These are phyloP conservation scores for Rhodotorula graminis DNA, from an alignment of 768 basidiomycete genomes.

Conservation along the genomic window DNA sequence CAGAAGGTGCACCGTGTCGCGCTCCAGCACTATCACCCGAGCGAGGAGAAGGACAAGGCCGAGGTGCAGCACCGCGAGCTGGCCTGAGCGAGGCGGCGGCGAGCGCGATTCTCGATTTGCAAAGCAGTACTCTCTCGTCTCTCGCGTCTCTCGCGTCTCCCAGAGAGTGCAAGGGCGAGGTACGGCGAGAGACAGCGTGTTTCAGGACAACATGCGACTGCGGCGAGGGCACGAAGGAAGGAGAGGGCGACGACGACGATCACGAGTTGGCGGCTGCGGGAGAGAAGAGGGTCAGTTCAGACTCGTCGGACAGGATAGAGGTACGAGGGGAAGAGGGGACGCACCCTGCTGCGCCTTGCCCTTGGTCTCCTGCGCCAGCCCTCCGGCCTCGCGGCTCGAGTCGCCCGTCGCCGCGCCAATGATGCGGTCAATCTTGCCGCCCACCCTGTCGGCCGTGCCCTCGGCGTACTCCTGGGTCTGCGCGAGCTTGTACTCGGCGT, in stretches of 20 bases:
- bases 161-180: no score
- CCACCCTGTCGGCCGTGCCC: slow-evolving; percentile 19
- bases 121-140: no score
- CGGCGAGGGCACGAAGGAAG: no score
- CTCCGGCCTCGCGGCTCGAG: slow-evolving; percentile 20
- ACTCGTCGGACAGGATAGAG: no score
- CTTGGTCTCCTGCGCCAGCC: slow-evolving; percentile 21
- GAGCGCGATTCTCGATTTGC: no score
- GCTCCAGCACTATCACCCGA: slow-evolving; percentile 16
- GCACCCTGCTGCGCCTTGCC: slow-evolving; percentile 34
- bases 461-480: slow-evolving; percentile 28
- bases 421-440: slow-evolving; percentile 33
- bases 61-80: slow-evolving; percentile 29
- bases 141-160: no score
- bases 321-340: not conserved
- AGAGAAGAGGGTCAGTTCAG: no score
- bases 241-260: no score
- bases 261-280: no score
- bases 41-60: slow-evolving; percentile 27
- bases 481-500: slow-evolving; percentile 35
- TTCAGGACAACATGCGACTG: no score
- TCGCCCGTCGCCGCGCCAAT: slow-evolving; percentile 32
- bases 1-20: slow-evolving; percentile 9
- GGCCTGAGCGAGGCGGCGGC: not conserved
- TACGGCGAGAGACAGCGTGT: no score